Evolutionary conservation across 73 alveolate species (phyloP), one percentile per base, ranked within the genome.

Genomic region (Symbiodinium pilosum): DNA sequence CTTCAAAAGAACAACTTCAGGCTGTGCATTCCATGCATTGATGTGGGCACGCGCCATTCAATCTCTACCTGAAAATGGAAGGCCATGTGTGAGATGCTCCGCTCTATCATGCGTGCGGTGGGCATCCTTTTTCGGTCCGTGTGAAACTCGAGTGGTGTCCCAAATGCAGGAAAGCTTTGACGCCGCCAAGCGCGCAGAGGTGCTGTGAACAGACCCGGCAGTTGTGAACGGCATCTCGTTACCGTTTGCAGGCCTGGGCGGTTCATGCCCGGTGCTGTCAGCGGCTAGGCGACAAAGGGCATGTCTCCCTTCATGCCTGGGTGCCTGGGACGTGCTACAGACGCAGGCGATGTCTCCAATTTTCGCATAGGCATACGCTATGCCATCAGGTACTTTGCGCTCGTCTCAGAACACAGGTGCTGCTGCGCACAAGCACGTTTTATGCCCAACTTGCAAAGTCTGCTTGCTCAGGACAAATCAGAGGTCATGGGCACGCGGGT

Each of bases 11-110:
- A 38, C 24, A 64, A 28, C 81, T 64, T 26, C 30, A 64, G 81
- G 81, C 73, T 47, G 59, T 14, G 59, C 59, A 47, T 9, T 14
- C 59, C 14, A 14, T 47, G 6, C 59, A n/a, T n/a, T n/a, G n/a
- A n/a, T n/a, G n/a, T n/a, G n/a, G n/a, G n/a, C n/a, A n/a, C 59
- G 59, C 14, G 59, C 59, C 59, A 47, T 9, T 47, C 14, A 14
- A 47, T 26, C 12, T 4, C 81, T 64, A 38, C 81, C 30, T 64
- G 81, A 9, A 64, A 54, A 38, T 28, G 3, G 24, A n/a, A 64
- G 81, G 81, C 30, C 81, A 64, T 64, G 81, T 64, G 81, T 28
- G 81, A 64, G 81, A 64, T 64, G 81, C 81, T 64, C 81, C 81
- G 81, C 30, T 64, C 81, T 28, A 64, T 64, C 81, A 34, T 64